phyloP scores from a whole-genome alignment of 2,329 filamentous ascomycete species.

The Neonectria magnoliae region DNA sequence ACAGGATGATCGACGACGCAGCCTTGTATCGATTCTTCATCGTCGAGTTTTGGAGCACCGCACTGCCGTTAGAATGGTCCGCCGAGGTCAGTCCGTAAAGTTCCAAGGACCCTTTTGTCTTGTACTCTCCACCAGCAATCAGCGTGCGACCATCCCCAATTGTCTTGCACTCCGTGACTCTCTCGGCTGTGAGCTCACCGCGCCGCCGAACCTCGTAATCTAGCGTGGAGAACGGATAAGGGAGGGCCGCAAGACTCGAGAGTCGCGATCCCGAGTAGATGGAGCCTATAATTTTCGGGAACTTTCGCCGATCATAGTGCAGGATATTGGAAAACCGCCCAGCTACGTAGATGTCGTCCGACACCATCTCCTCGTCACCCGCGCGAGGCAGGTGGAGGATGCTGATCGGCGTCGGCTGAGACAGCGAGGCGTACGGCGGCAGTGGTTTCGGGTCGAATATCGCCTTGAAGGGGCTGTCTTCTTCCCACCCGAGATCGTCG shows the following conservation, averaged over 20 bases:
- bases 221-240: slow-evolving; percentile 72
- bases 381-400: slow-evolving; percentile 79
- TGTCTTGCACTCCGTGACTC: slow-evolving; percentile 64
- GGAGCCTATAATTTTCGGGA: slow-evolving; percentile 79
- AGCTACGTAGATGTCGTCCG: slow-evolving; percentile 86
- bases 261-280: slow-evolving; percentile 86
- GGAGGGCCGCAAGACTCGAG: slow-evolving; percentile 76
- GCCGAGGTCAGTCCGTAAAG: slow-evolving; percentile 72
- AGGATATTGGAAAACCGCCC: slow-evolving; percentile 90
- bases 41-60: slow-evolving; percentile 54
- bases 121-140: slow-evolving; percentile 89
- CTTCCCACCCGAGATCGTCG: slow-evolving; percentile 37
- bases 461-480: slow-evolving; percentile 46
- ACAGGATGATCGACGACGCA: slow-evolving; percentile 81
- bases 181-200: slow-evolving; percentile 64
- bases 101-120: slow-evolving; percentile 88
- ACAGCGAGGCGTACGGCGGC: slow-evolving; percentile 74
- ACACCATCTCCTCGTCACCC: slow-evolving; percentile 62
- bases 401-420: slow-evolving; percentile 83
- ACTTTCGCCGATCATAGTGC: slow-evolving; percentile 88
- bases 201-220: slow-evolving; percentile 67
- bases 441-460: slow-evolving; percentile 64
- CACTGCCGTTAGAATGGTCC: slow-evolving; percentile 41
- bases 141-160: slow-evolving; percentile 69
- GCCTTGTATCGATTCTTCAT: slow-evolving; percentile 87